These are phyloP conservation scores for Beauveria asiatica DNA, from an alignment of 2,329 filamentous ascomycete species.

Conservation along the genomic window DNA sequence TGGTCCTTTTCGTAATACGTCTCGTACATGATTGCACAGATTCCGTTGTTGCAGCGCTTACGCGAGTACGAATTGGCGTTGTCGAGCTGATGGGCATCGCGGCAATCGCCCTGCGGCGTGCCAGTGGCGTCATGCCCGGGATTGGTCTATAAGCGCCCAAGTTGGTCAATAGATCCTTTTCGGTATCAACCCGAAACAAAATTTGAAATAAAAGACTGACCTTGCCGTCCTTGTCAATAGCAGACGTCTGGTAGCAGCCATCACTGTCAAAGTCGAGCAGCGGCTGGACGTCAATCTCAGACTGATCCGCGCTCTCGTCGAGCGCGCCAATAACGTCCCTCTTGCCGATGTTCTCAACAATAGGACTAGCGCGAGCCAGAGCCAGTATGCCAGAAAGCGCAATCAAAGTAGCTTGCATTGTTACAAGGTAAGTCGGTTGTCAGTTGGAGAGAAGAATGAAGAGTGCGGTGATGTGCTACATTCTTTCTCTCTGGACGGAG, in stretches of 20 bases:
- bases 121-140: constrained; percentile 19
- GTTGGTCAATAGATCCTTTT: background rate
- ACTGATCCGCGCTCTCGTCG: constrained; percentile 23
- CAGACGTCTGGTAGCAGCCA: constrained; percentile 39
- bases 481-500: background rate
- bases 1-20: constrained; percentile 39
- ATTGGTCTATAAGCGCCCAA: constrained; percentile 17
- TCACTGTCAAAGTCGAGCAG: constrained; percentile 31
- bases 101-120: constrained; percentile 22
- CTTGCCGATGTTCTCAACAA: constrained; percentile 11
- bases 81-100: constrained; percentile 21
- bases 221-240: constrained; percentile 29
- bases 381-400: constrained; percentile 10
- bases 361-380: constrained; percentile 14
- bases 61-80: constrained; percentile 26
- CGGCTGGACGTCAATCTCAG: constrained; percentile 29
- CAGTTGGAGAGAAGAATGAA: background rate
- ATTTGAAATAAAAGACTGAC: background rate
- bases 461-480: background rate
- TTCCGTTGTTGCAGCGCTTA: constrained; percentile 25
- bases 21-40: constrained; percentile 24
- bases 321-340: constrained; percentile 23
- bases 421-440: background rate
- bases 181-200: background rate
- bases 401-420: background rate